Conservation (phyloP, 192 early-diverging fungal genomes). For the Coemansia sp. region DNA sequence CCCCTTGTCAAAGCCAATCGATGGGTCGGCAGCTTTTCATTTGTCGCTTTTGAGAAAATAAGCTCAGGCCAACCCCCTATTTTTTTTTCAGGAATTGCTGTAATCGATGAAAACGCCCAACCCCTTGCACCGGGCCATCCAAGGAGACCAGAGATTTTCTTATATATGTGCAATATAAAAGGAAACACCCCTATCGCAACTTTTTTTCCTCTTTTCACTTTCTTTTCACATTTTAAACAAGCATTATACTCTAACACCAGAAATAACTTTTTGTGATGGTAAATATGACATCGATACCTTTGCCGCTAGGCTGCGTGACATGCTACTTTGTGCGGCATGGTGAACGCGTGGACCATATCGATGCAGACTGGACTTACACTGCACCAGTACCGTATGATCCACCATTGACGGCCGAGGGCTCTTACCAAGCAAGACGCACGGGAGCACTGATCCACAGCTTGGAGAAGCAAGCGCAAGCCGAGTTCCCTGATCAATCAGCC, state of each 20-base stretch:
- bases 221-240: neutral
- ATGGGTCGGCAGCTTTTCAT: neutral
- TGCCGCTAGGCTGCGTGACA: constrained; percentile 28
- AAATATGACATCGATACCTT: constrained; percentile 11
- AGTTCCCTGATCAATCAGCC: neutral
- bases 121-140: neutral
- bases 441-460: constrained; percentile 33
- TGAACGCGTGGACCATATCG: constrained; percentile 51
- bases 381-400: constrained; percentile 40
- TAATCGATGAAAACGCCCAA: neutral
- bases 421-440: constrained; percentile 24
- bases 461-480: constrained; percentile 11
- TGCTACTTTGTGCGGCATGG: constrained; percentile 51
- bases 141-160: neutral
- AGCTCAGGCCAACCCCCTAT: neutral
- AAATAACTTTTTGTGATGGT: neutral
- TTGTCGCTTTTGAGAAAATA: neutral
- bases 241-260: neutral
- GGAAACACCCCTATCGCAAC: neutral
- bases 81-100: neutral
- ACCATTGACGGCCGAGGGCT: constrained; percentile 38
- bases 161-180: neutral
- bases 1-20: neutral
- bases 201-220: neutral
- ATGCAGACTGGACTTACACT: constrained; percentile 31